Evolutionary conservation across 108 stramenopile species (phyloP).

Genomic region (Licmophora abbreviata): DNA sequence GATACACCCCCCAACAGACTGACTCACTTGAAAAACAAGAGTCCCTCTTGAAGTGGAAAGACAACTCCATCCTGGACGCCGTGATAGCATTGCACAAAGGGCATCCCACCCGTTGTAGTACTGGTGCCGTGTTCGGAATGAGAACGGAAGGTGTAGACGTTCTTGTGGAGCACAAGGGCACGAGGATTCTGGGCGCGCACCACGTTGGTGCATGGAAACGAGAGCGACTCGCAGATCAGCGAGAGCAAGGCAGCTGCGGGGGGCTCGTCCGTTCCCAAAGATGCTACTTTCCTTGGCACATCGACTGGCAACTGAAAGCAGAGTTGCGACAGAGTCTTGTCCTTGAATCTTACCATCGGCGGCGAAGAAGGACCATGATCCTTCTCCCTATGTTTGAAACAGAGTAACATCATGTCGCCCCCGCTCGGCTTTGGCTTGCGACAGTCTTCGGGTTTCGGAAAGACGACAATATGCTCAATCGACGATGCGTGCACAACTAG

Average conservation of each 20-base stretch:
- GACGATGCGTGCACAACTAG: constrained; percentile 3
- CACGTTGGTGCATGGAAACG: constrained; percentile 3
- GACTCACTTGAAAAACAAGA: constrained; percentile 82
- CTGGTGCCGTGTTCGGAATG: constrained; percentile 19
- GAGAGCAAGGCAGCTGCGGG: not conserved
- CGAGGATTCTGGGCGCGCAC: constrained; percentile 14
- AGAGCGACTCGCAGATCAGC: constrained; percentile 7
- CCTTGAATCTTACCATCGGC: constrained; percentile 31
- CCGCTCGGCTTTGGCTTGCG: constrained; percentile 16
- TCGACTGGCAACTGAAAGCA: constrained; percentile 55
- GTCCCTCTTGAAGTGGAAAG: constrained; percentile 63
- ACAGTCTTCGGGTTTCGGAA: constrained; percentile 72
- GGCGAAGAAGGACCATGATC: constrained; percentile 6
- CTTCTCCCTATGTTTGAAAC: constrained; percentile 11
- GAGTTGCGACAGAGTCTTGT: constrained; percentile 34
- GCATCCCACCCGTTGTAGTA: constrained; percentile 64
- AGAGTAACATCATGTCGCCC: constrained; percentile 29
- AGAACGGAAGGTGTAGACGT: constrained; percentile 28
- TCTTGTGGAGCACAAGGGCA: not conserved
- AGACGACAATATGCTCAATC: constrained; percentile 35
- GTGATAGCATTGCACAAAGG: constrained; percentile 66
- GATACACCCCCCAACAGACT: no score
- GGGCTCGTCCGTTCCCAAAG: not conserved
- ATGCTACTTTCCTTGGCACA: constrained; percentile 8
- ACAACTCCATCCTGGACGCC: constrained; percentile 72